Evolutionary conservation across 164 flowering plant species (phyloP).

Genomic region (Dillenia turbinata): DNA sequence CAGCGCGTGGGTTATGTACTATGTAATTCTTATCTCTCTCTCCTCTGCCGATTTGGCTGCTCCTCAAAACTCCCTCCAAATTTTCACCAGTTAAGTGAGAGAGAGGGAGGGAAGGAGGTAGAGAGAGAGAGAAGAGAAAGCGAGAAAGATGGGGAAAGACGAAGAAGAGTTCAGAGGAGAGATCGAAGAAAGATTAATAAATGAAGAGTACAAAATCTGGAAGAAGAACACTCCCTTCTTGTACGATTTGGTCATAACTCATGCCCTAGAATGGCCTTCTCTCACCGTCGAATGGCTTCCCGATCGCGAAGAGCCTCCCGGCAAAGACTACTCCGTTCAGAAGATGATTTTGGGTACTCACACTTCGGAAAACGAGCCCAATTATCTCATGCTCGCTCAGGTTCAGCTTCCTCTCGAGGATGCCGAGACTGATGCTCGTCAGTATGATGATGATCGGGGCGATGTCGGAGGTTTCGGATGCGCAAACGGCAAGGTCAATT

Average conservation of each 20-base stretch:
- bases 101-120: background rate
- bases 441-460: conserved; percentile 72
- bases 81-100: background rate
- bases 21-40: too few species aligned
- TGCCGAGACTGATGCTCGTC: conserved; percentile 83
- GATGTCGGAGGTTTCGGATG: conserved; percentile 89
- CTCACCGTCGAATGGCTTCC: conserved; percentile 97
- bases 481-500: conserved; percentile 74
- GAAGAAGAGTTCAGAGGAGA: conserved; percentile 88
- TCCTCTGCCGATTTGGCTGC: too few species aligned
- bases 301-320: conserved; percentile 82
- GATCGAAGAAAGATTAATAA: conserved; percentile 81
- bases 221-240: conserved; percentile 95
- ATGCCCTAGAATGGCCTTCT: conserved; percentile 97
- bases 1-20: too few species aligned
- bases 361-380: conserved; percentile 94
- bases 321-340: conserved; percentile 89
- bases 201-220: conserved; percentile 99
- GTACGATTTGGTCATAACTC: conserved; percentile 92
- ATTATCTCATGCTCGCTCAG: conserved; percentile 90
- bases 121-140: background rate
- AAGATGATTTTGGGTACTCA: conserved; percentile 93
- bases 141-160: conserved; percentile 57
- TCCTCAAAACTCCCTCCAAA: too few species aligned
- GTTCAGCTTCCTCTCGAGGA: conserved; percentile 92